Base-by-base conservation (phyloP, 768 basidiomycete genomes). In the Epithele typhae region DNA sequence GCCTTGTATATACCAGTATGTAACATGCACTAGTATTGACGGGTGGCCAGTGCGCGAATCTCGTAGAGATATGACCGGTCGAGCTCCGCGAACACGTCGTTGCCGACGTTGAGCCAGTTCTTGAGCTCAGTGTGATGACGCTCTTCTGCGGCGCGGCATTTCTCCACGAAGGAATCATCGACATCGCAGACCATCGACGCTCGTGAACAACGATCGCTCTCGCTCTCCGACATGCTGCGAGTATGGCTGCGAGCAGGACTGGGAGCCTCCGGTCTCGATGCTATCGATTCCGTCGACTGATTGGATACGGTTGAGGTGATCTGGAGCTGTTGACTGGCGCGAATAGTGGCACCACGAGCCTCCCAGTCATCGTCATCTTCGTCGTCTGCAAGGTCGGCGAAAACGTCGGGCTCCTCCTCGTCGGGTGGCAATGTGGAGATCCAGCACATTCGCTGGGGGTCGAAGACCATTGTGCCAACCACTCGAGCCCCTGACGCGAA, bases 381-480 rank as follows among this genome's bases (percentile, higher is more conserved):
- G 56, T 95, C 94, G 53, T 95, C 93, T 2, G 86, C 89, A 23
- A 93, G 77, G 55, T 90, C 87, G 37, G 89, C 91, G 63, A 96
- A 95, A n/a, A 93, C 87, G 61, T 97, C 93, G 6, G 90, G 89
- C 61, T 97, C 93, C 33, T 94, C 91, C 59, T 95, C 90, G 47
- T 92, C 92, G 18, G 87, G 84, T 5, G 84, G 76, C 33, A 91
- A 65, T 49, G 82, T 82, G 46, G 90, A 89, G 67, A 98, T 78
- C 92, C 92, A 97, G 61, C 92, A 90, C 93, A 97, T 97, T 21
- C 82, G 82, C 35, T 79, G 60, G 1, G 96, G 94, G 68, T 99
- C 94, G 60, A 99, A 98, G 30, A 92, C 81, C 95, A 99, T 99
- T 72, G 93, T 92, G 37, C 96, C 96, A 17, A 97, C 95, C 64